Evolutionary conservation across 257 asterid genomes (phyloP).

Genomic region (Nicotiana paniculata): DNA sequence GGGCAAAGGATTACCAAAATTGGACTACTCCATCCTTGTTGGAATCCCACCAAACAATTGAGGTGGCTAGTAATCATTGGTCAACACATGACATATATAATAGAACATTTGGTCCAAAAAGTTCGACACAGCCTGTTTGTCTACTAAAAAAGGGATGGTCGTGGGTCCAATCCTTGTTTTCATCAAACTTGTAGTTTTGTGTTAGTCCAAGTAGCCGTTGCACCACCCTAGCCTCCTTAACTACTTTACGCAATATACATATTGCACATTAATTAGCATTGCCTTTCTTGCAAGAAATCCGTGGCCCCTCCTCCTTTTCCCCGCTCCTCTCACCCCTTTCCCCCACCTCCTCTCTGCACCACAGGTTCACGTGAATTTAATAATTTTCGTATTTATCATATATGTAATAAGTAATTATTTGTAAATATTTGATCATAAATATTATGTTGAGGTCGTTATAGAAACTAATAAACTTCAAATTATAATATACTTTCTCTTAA

Average conservation of each 20-base stretch:
- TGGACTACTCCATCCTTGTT: background rate
- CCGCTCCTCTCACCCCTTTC: slow-evolving; percentile 18
- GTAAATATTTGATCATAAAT: too few species aligned
- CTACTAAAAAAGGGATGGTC: background rate
- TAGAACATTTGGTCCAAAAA: background rate
- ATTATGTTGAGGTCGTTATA: too few species aligned
- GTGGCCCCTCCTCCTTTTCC: slow-evolving; percentile 13
- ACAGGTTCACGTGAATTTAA: background rate
- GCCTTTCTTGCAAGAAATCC: slow-evolving; percentile 25
- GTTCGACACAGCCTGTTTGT: background rate
- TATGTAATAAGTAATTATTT: too few species aligned
- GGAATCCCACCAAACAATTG: slow-evolving; percentile 5
- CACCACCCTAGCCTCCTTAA: slow-evolving; percentile 19
- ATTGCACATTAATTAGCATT: background rate
- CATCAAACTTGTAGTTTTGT: slow-evolving; percentile 6
- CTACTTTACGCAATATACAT: background rate
- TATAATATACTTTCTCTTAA: background rate
- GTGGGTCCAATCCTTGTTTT: background rate
- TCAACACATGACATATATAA: background rate
- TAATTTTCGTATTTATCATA: too few species aligned
- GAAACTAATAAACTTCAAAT: too few species aligned
- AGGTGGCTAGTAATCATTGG: background rate
- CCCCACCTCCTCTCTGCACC: background rate
- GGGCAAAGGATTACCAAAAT: background rate
- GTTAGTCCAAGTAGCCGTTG: slow-evolving; percentile 69